These are phyloP conservation scores for Kickxella alabastrina DNA, from an alignment of 192 early-diverging fungal species.

Conservation along the genomic window DNA sequence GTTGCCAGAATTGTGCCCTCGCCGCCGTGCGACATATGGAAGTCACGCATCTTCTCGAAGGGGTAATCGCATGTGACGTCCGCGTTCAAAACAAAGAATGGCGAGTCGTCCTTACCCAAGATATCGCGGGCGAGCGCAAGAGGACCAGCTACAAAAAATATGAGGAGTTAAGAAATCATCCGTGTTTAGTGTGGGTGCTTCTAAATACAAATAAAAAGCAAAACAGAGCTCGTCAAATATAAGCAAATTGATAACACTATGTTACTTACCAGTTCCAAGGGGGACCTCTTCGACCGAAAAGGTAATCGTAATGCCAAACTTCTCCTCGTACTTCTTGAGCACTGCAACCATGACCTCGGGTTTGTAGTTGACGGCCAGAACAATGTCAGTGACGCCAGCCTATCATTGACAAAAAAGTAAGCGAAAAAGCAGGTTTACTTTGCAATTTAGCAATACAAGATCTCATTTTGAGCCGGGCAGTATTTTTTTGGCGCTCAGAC, in stretches of 20 bases:
- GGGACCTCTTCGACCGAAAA: slow-evolving; percentile 98
- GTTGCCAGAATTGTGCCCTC: slow-evolving; percentile 98
- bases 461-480: not conserved
- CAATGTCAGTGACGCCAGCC: slow-evolving; percentile 96
- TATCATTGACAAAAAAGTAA: slow-evolving; percentile 32
- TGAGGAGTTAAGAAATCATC: not conserved
- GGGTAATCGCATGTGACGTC: slow-evolving; percentile 99
- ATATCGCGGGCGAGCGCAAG: slow-evolving; percentile 91
- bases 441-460: not conserved
- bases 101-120: slow-evolving; percentile 84
- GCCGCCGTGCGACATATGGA: slow-evolving; percentile 85
- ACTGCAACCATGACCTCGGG: slow-evolving; percentile 95
- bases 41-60: slow-evolving; percentile 81
- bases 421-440: not conserved
- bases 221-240: not conserved
- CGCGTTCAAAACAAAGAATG: slow-evolving; percentile 98
- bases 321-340: slow-evolving; percentile 90
- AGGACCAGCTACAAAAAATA: slow-evolving; percentile 66
- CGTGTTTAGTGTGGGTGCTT: too few relatives aligned
- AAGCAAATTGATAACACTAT: slow-evolving; percentile 6
- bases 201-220: not conserved
- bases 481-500: not conserved
- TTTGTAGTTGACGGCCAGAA: slow-evolving; percentile 98
- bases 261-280: slow-evolving; percentile 73
- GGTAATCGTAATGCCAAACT: slow-evolving; percentile 88